Percentiles rank a stretch among this genome's conserved stretches.
phyloP scores from a whole-genome alignment of 2,329 filamentous ascomycete species.

The Albophoma yamanashiensis region DNA sequence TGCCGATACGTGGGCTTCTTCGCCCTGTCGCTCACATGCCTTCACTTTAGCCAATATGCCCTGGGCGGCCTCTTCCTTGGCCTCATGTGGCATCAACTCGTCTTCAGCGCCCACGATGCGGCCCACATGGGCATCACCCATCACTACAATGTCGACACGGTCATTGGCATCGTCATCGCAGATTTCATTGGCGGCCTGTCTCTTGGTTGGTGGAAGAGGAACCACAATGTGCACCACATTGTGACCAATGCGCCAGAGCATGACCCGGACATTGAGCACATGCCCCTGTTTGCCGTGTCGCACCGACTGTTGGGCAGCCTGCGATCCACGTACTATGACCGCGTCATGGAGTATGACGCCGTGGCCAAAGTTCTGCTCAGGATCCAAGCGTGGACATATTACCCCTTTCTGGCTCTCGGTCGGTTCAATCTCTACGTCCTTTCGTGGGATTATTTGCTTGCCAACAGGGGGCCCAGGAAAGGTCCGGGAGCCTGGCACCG shows the following conservation, averaged over 20 bases:
- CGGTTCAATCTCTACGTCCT: slow-evolving; percentile 81
- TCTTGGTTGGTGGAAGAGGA: slow-evolving; percentile 94
- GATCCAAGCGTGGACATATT: slow-evolving; percentile 77
- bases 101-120: slow-evolving; percentile 89
- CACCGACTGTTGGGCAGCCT: slow-evolving; percentile 68
- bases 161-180: slow-evolving; percentile 82
- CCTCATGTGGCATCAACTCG: slow-evolving; percentile 84
- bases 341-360: slow-evolving; percentile 66
- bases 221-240: slow-evolving; percentile 93
- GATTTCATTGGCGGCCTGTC: slow-evolving; percentile 85
- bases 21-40: slow-evolving; percentile 45
- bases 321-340: slow-evolving; percentile 74
- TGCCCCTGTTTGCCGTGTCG: slow-evolving; percentile 81
- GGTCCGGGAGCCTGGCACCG: slow-evolving; percentile 77
- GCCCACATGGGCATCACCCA: slow-evolving; percentile 98
- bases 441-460: slow-evolving; percentile 67
- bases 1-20: slow-evolving; percentile 60
- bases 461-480: slow-evolving; percentile 58
- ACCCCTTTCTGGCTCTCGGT: slow-evolving; percentile 67
- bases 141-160: slow-evolving; percentile 68
- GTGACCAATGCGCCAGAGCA: slow-evolving; percentile 93
- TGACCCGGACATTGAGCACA: slow-evolving; percentile 87
- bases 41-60: slow-evolving; percentile 55
- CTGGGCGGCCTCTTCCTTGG: slow-evolving; percentile 67
- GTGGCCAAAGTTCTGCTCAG: slow-evolving; percentile 59